These are phyloP conservation scores for Suhomyces vadensis DNA, from an alignment of 805 yeast genomes.

Conservation along the genomic window DNA sequence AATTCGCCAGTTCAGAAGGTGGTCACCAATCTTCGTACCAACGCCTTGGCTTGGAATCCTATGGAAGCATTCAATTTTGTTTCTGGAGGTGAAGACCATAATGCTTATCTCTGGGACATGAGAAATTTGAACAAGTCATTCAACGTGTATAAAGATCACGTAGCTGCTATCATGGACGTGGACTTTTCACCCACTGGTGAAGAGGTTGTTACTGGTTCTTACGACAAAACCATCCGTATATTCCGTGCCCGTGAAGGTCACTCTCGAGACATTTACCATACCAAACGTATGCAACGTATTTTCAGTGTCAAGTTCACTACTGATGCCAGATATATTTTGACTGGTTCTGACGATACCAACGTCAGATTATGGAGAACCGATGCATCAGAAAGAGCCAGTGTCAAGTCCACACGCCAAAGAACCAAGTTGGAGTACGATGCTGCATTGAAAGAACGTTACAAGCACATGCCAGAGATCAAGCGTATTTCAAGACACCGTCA, in stretches of 20 bases:
- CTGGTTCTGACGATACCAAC: constrained; percentile 97
- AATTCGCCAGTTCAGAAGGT: constrained; percentile 91
- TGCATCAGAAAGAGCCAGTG: constrained; percentile 81
- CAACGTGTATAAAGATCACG: constrained; percentile 92
- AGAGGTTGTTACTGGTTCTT: constrained; percentile 92
- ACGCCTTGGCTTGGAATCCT: constrained; percentile 93
- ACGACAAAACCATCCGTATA: constrained; percentile 88
- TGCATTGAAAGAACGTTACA: constrained; percentile 87
- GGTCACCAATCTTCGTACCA: constrained; percentile 77
- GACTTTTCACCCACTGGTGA: constrained; percentile 98
- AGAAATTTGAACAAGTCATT: constrained; percentile 79
- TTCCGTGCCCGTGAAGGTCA: constrained; percentile 80
- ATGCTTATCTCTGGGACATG: constrained; percentile 95
- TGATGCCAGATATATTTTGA: constrained; percentile 83
- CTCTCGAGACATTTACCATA: constrained; percentile 92
- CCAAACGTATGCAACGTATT: constrained; percentile 96
- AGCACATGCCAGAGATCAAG: constrained; percentile 94
- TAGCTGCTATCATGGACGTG: constrained; percentile 90
- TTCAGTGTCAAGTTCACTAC: constrained; percentile 81
- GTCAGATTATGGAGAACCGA: constrained; percentile 89
- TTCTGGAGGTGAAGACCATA: constrained; percentile 91
- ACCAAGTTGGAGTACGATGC: constrained; percentile 86
- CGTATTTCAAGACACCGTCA: constrained; percentile 92
- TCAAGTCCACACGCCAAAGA: constrained; percentile 78
- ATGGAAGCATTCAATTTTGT: constrained; percentile 96